phyloP scores from a whole-genome alignment of 106 monocot species.

The Platanthera zijinensis region DNA sequence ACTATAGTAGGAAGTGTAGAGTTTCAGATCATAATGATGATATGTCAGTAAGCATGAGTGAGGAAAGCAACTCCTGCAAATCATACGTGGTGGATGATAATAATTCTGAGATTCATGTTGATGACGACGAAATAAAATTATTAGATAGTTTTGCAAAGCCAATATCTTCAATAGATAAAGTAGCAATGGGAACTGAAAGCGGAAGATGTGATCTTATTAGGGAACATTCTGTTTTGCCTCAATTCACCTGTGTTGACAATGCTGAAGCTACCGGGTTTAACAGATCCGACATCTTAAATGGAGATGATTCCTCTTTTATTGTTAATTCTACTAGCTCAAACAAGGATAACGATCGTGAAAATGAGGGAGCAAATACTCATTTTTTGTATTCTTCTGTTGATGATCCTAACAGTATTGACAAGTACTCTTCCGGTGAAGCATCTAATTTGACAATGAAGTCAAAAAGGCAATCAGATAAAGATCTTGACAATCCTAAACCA shows the following conservation, averaged over 20 bases:
- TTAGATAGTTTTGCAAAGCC: constrained; percentile 21
- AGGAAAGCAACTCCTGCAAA: constrained; percentile 18
- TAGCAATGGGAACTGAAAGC: constrained; percentile 7
- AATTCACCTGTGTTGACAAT: constrained; percentile 10
- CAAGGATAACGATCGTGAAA: constrained; percentile 24
- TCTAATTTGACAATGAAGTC: constrained; percentile 34
- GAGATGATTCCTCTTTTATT: constrained; percentile 25
- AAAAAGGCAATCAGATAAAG: constrained; percentile 77
- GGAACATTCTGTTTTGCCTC: constrained; percentile 10
- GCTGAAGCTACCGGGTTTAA: constrained; percentile 9
- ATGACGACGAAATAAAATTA: constrained; percentile 22
- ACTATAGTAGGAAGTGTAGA: constrained; percentile 61
- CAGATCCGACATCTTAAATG: constrained; percentile 8
- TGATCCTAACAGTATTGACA: constrained; percentile 13
- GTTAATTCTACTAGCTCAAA: constrained; percentile 20
- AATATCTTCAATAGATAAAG: constrained; percentile 16
- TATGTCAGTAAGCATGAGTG: constrained; percentile 40
- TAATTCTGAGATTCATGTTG: constrained; percentile 16
- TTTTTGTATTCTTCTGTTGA: constrained; percentile 1
- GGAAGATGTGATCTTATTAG: constrained; percentile 8
- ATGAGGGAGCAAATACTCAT: constrained; percentile 18
- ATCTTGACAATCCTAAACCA: constrained; percentile 75
- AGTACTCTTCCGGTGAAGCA: constrained; percentile 20
- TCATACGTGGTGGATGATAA: constrained; percentile 11
- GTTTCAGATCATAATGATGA: constrained; percentile 18